These are phyloP conservation scores for Oryza rufipogon DNA, from an alignment of 176 grass and related monocot species.

Conservation along the genomic window DNA sequence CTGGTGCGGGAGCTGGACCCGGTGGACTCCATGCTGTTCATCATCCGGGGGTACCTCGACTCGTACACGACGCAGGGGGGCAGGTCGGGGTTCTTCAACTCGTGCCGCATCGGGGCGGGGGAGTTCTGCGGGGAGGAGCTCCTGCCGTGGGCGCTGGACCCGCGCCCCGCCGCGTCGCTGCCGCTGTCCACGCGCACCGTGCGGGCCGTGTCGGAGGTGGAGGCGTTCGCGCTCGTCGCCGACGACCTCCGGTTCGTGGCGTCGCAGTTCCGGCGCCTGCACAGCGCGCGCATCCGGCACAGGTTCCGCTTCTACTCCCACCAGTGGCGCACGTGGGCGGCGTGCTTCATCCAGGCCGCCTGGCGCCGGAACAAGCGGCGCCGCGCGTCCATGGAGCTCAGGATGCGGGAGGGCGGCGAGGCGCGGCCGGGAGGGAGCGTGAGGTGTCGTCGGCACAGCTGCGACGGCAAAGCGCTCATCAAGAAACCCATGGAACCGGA, in stretches of 20 bases:
- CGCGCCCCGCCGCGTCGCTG: slow-evolving; percentile 51
- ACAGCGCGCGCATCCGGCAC: slow-evolving; percentile 80
- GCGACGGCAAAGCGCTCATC: slow-evolving; percentile 42
- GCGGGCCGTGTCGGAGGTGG: slow-evolving; percentile 79
- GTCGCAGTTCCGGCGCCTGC: slow-evolving; percentile 74
- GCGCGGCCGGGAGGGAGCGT: not conserved
- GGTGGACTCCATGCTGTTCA: slow-evolving; percentile 87
- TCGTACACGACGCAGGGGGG: slow-evolving; percentile 93
- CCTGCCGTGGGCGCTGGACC: slow-evolving; percentile 93
- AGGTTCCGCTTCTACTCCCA: slow-evolving; percentile 94
- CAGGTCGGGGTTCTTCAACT: slow-evolving; percentile 88
- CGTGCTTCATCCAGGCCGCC: slow-evolving; percentile 93
- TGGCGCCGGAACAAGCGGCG: slow-evolving; percentile 72
- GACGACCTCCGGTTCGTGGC: slow-evolving; percentile 86
- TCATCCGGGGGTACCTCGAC: slow-evolving; percentile 90
- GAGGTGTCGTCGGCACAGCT: slow-evolving; percentile 30
- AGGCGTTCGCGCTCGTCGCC: slow-evolving; percentile 93
- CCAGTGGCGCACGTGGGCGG: slow-evolving; percentile 94
- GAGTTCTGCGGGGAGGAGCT: slow-evolving; percentile 99
- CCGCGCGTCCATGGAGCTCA: slow-evolving; percentile 71
- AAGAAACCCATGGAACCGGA: slow-evolving; percentile 58
- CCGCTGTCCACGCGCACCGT: slow-evolving; percentile 90
- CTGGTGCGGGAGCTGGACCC: slow-evolving; percentile 88
- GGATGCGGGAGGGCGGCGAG: slow-evolving; percentile 27
- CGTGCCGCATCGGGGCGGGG: slow-evolving; percentile 74